Conservation (phyloP, 2,329 filamentous ascomycete genomes). For the Mariannaea elegans region DNA sequence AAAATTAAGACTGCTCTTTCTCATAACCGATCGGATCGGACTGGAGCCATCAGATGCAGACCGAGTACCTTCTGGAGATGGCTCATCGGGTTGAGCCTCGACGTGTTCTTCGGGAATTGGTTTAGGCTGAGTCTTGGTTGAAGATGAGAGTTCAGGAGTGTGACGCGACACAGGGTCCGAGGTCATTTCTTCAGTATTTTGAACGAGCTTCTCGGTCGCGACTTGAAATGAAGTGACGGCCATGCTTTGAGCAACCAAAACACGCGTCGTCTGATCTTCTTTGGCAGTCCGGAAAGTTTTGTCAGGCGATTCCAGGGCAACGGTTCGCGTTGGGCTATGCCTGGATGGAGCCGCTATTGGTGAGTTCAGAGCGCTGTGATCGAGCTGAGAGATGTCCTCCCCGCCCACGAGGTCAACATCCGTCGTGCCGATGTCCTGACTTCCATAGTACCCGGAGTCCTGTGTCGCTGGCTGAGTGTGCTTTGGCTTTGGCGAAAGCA, state of each 20-base stretch:
- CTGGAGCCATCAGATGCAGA: slow-evolving; percentile 77
- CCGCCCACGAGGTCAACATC: slow-evolving; percentile 35
- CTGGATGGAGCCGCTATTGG: slow-evolving; percentile 27
- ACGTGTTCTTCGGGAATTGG: slow-evolving; percentile 14
- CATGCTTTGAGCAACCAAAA: slow-evolving; percentile 18
- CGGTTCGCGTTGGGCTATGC: slow-evolving; percentile 36
- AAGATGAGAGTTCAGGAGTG: slow-evolving; percentile 4
- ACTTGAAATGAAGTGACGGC: slow-evolving; percentile 9
- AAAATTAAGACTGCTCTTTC: slow-evolving; percentile 96
- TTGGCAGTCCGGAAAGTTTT: slow-evolving; percentile 54
- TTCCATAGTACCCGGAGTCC: slow-evolving; percentile 79
- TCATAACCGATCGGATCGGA: slow-evolving; percentile 77
- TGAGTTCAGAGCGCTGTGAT: slow-evolving; percentile 28
- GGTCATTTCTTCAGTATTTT: not conserved
- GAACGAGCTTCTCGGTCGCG: slow-evolving; percentile 13
- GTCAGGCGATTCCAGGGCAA: slow-evolving; percentile 45
- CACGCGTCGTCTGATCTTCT: slow-evolving; percentile 52
- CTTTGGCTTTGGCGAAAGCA: slow-evolving; percentile 43
- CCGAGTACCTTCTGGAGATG: slow-evolving; percentile 55
- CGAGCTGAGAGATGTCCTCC: slow-evolving; percentile 30
- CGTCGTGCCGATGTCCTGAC: slow-evolving; percentile 55
- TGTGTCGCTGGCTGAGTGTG: slow-evolving; percentile 39
- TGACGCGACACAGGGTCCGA: slow-evolving; percentile 2
- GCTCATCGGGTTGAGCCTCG: slow-evolving; percentile 21
- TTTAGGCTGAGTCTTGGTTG: slow-evolving; percentile 3